These are phyloP conservation scores for Pisolithus microcarpus DNA, from an alignment of 768 basidiomycete genomes.

Conservation along the genomic window DNA sequence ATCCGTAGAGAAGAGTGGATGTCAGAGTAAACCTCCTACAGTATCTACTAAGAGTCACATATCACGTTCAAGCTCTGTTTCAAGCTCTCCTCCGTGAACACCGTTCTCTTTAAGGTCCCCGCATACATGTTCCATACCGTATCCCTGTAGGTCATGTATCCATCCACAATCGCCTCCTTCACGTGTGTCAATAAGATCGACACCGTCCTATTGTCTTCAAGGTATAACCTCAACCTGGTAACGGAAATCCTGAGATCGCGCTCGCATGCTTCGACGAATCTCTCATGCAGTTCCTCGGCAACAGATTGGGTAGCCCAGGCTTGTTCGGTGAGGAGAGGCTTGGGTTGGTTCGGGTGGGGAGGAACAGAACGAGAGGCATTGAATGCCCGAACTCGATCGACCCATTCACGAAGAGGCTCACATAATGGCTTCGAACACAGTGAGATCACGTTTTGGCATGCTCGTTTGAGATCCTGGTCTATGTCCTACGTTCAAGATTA, in stretches of 20 bases:
- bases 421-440: conserved; percentile 52
- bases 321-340: conserved; percentile 31
- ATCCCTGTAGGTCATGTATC: conserved; percentile 69
- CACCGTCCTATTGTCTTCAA: conserved; percentile 75
- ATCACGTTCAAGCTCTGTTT: conserved; percentile 33
- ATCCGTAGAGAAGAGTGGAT: not conserved
- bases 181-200: conserved; percentile 72
- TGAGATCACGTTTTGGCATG: conserved; percentile 79
- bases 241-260: conserved; percentile 50
- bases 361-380: conserved; percentile 17
- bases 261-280: conserved; percentile 50
- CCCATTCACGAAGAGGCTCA: conserved; percentile 56
- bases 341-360: conserved; percentile 13
- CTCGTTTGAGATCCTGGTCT: conserved; percentile 75
- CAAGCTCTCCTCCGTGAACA: conserved; percentile 32
- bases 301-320: conserved; percentile 46
- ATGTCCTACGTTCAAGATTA: conserved; percentile 52
- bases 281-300: conserved; percentile 42
- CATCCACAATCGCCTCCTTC: conserved; percentile 64
- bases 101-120: conserved; percentile 25
- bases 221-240: conserved; percentile 61
- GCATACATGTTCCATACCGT: conserved; percentile 45
- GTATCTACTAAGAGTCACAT: conserved; percentile 21
- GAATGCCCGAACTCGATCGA: conserved; percentile 41
- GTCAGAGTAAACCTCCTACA: not conserved